Evolutionary conservation across 345 rosid genomes (phyloP), one percentile per base, ranked within the genome.

Genomic region (Hypericum perforatum): DNA sequence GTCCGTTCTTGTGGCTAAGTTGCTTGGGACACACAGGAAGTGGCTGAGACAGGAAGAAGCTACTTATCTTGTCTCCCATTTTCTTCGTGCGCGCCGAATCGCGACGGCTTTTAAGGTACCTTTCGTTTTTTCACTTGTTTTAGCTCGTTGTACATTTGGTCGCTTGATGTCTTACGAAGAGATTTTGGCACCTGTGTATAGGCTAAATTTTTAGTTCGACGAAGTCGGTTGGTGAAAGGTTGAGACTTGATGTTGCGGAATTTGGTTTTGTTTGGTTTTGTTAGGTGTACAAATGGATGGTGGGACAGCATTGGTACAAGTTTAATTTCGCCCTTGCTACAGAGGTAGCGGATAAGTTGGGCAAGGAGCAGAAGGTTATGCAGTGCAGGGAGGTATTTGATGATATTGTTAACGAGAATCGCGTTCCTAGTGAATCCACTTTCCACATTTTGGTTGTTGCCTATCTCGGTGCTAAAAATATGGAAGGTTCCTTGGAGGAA

Each of bases 201-300:
- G n/a, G n/a, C n/a, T n/a, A n/a, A n/a, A n/a, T n/a, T n/a, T n/a
- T n/a, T n/a, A n/a, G n/a, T n/a, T n/a, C n/a, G n/a, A n/a, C n/a
- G n/a, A 16, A 43, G 47, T 37, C 45, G 42, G 52, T 7, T 11
- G 16, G 53, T 32, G 16, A 9, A 41, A 15, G 53, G 16, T 37
- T 32, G 45, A 37, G 47, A 53, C 5, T 52, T 45, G 13, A 50
- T 0, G 5, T 39, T 55, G 39, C 16, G 44, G 37, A 38, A 7
- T 8, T 13, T 65, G 16, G 7, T 56, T 53, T 65, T 16, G 7
- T 56, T 53, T 42, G 37, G 14, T 36, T 8, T 16, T 54, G 47
- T 65, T 53, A 92, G 98, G 92, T 92, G 36, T 87, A 87, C 69
- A 80, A 80, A 75, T 92, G 96, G 96, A 92, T 85, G 96, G 74